These are phyloP conservation scores for Westerdykella aurantiaca DNA, from an alignment of 2,329 filamentous ascomycete species.

Conservation along the genomic window DNA sequence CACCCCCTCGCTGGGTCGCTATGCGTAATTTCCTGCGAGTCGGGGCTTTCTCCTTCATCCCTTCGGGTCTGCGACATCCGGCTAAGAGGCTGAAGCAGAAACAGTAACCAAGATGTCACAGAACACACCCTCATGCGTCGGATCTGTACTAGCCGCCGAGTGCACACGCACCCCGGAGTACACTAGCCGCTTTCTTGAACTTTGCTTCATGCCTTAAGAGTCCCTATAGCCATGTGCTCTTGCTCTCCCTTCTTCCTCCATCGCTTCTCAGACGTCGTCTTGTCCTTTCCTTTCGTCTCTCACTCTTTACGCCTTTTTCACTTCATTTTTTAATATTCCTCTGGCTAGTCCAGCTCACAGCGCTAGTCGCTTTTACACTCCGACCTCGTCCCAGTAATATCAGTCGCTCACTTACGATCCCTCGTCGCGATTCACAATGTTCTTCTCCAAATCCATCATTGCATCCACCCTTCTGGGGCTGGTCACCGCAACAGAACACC, in stretches of 20 bases:
- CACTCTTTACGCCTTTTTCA: not conserved
- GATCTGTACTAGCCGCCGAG: constrained; percentile 26
- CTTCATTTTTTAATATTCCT: constrained; percentile 29
- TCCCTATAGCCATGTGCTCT: constrained; percentile 28
- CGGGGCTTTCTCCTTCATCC: constrained; percentile 7
- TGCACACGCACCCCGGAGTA: constrained; percentile 17
- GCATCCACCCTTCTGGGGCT: constrained; percentile 28
- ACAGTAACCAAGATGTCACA: constrained; percentile 35
- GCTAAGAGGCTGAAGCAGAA: constrained; percentile 33
- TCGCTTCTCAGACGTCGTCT: constrained; percentile 21
- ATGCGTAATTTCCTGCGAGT: no score
- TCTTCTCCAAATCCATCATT: constrained; percentile 30
- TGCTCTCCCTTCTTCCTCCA: constrained; percentile 28
- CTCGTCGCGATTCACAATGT: constrained; percentile 21
- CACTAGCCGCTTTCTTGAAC: constrained; percentile 18
- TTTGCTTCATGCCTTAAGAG: constrained; percentile 36
- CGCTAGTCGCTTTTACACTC: constrained; percentile 34
- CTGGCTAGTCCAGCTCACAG: constrained; percentile 38
- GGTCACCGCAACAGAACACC: constrained; percentile 19
- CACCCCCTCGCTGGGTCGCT: no score
- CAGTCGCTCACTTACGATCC: constrained; percentile 14
- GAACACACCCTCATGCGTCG: constrained; percentile 26
- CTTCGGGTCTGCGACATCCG: constrained; percentile 17
- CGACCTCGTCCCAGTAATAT: constrained; percentile 25
- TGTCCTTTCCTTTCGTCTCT: constrained; percentile 27